Evolutionary conservation across 2,329 filamentous ascomycete genomes (phyloP).

Genomic region (Trichophyton verrucosum): DNA sequence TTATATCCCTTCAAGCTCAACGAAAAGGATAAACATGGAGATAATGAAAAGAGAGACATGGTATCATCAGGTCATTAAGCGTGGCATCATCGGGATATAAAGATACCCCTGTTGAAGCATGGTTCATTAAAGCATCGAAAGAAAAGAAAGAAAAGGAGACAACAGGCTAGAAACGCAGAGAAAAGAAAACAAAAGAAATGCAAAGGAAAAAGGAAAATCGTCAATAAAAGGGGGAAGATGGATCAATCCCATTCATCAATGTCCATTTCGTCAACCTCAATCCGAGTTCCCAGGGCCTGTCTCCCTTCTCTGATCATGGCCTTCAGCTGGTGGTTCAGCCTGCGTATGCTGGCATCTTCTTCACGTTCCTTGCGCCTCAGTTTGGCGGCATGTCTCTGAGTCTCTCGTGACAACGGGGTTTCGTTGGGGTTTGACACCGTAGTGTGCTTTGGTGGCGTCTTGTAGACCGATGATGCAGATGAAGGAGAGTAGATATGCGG

Average conservation of each 20-base stretch:
- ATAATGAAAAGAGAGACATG: neutral
- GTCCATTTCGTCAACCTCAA: slow-evolving; percentile 44
- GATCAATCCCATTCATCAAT: slow-evolving; percentile 24
- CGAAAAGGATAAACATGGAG: neutral
- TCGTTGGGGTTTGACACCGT: slow-evolving; percentile 20
- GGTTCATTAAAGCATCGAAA: neutral
- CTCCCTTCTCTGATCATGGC: slow-evolving; percentile 83
- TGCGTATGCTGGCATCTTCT: slow-evolving; percentile 64
- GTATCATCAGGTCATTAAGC: slow-evolving; percentile 3
- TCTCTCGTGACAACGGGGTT: slow-evolving; percentile 42
- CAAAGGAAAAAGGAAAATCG: neutral
- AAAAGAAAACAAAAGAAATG: neutral
- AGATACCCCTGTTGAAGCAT: neutral
- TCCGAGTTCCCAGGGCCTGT: slow-evolving; percentile 65
- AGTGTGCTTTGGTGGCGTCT: slow-evolving; percentile 17
- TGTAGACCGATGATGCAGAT: slow-evolving; percentile 6
- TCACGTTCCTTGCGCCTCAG: slow-evolving; percentile 62
- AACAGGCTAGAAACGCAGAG: neutral
- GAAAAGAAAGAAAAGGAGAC: neutral
- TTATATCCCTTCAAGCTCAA: neutral
- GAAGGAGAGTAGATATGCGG: neutral
- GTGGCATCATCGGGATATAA: neutral
- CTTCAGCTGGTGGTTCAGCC: slow-evolving; percentile 65
- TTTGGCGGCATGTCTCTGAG: slow-evolving; percentile 59
- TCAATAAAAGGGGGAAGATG: neutral